A percentile compares a stretch with the other conserved stretches of the same genome.
phyloP scores from a whole-genome alignment of 2,329 filamentous ascomycete species.

The Pseudogymnoascus sp. region DNA sequence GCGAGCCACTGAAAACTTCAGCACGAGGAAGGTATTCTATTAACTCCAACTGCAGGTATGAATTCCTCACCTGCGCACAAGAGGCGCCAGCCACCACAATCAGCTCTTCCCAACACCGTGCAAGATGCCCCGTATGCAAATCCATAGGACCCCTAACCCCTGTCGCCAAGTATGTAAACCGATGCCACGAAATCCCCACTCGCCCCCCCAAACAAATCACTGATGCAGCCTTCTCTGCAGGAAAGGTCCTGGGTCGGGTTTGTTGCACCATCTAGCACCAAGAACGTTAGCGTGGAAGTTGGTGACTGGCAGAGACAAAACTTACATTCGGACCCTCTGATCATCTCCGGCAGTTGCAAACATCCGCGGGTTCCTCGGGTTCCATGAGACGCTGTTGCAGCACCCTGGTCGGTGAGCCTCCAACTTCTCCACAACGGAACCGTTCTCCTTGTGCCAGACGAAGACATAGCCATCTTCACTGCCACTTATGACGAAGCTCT shows the following conservation, averaged over 20 bases:
- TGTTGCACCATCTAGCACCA: background rate
- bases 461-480: slow-evolving; percentile 74
- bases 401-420: slow-evolving; percentile 65
- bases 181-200: background rate
- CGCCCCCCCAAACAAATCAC: background rate
- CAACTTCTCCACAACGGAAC: slow-evolving; percentile 65
- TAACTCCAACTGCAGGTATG: background rate
- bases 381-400: slow-evolving; percentile 87
- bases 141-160: background rate
- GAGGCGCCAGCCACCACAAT: background rate
- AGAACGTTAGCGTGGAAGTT: background rate
- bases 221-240: background rate
- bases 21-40: background rate
- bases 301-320: slow-evolving; percentile 14
- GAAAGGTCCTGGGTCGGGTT: background rate
- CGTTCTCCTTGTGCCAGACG: slow-evolving; percentile 86
- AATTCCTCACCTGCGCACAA: background rate
- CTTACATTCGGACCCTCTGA: slow-evolving; percentile 74
- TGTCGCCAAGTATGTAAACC: background rate
- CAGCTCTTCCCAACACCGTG: background rate
- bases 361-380: slow-evolving; percentile 70
- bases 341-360: slow-evolving; percentile 92
- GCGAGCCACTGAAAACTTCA: background rate
- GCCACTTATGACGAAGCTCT: slow-evolving; percentile 85
- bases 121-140: background rate